Evolutionary conservation across 306 rosid genomes (phyloP).

Genomic region (Quercus alba): DNA sequence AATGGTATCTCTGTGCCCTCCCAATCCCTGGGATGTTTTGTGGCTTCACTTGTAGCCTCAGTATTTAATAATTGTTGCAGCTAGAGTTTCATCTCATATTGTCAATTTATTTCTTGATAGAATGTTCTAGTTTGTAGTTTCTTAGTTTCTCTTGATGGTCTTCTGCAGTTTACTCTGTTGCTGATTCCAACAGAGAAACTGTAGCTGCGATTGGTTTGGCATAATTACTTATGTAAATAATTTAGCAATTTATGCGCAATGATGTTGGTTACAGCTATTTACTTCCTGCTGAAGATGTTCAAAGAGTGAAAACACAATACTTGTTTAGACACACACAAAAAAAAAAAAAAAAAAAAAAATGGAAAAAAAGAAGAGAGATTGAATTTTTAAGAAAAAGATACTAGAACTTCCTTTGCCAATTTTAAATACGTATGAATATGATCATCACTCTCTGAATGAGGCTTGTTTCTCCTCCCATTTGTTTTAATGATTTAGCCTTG

Average conservation of each 20-base stretch:
- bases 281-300: neutral
- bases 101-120: neutral
- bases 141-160: neutral
- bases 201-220: neutral
- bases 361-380: too few relatives aligned
- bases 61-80: neutral
- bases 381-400: too few relatives aligned
- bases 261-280: neutral
- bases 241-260: neutral
- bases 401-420: too few relatives aligned
- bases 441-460: neutral
- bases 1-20: too few relatives aligned
- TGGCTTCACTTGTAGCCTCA: neutral
- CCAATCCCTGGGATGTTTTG: too few relatives aligned
- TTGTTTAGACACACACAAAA: neutral
- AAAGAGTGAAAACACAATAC: neutral
- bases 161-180: neutral
- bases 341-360: too few relatives aligned
- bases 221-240: neutral
- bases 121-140: neutral
- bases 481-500: neutral
- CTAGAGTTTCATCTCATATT: neutral
- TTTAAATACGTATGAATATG: neutral
- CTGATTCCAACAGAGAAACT: too few relatives aligned
- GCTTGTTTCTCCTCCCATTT: neutral